phyloP scores from a whole-genome alignment of 495 filamentous ascomycete species.

The Chlorociboria aeruginascens region DNA sequence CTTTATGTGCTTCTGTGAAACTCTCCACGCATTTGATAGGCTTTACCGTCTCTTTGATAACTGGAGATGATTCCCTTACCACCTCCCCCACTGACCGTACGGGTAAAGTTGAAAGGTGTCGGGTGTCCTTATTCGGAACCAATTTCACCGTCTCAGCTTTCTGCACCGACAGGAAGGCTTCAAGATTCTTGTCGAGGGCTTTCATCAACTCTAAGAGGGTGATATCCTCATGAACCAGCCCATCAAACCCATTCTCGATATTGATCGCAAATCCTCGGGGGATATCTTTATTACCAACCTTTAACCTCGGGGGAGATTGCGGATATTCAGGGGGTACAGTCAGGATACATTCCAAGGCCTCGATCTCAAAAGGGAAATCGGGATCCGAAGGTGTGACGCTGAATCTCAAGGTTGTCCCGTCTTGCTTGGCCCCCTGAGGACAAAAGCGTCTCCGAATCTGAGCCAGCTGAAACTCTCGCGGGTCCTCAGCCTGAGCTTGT shows the following conservation, averaged over 20 bases:
- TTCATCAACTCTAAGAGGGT: constrained; percentile 62
- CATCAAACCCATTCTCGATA: constrained; percentile 67
- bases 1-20: constrained; percentile 45
- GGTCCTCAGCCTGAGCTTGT: constrained; percentile 50
- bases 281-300: constrained; percentile 65
- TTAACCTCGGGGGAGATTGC: constrained; percentile 39
- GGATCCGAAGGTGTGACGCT: constrained; percentile 56
- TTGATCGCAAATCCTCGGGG: constrained; percentile 71
- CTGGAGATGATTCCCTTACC: neutral
- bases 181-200: constrained; percentile 61
- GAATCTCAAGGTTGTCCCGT: constrained; percentile 37
- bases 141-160: constrained; percentile 73
- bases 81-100: constrained; percentile 4
- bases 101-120: constrained; percentile 23
- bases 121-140: constrained; percentile 49
- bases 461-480: constrained; percentile 62
- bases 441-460: constrained; percentile 64
- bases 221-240: constrained; percentile 43
- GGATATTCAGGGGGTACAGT: constrained; percentile 56
- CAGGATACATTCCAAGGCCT: constrained; percentile 41
- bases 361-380: constrained; percentile 22
- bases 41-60: neutral
- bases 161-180: constrained; percentile 55
- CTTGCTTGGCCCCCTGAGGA: constrained; percentile 42
- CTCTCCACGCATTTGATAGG: constrained; percentile 22